Evolutionary conservation across 2,329 filamentous ascomycete species (phyloP).

Genomic region (Aspergillus cejpii): DNA sequence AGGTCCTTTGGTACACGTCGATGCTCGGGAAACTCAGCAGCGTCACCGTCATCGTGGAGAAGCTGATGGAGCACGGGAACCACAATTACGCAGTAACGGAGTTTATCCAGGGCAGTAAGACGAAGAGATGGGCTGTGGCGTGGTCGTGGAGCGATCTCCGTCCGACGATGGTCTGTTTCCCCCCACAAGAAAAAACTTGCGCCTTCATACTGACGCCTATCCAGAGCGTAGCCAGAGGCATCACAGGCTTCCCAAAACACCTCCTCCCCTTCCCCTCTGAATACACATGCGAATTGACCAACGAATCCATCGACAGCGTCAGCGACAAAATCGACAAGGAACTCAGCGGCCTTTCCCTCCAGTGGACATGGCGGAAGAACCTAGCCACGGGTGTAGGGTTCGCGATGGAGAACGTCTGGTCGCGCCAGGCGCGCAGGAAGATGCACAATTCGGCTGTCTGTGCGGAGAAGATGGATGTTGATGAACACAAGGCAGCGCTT

Average conservation of each 20-base stretch:
- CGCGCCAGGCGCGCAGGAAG: constrained; percentile 62
- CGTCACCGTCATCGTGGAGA: constrained; percentile 54
- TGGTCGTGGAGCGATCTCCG: constrained; percentile 74
- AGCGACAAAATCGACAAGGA: constrained; percentile 42
- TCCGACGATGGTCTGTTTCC: constrained; percentile 49
- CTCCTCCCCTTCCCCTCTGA: constrained; percentile 49
- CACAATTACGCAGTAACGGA: constrained; percentile 76
- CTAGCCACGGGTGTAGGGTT: constrained; percentile 55
- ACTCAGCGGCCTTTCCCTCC: constrained; percentile 52
- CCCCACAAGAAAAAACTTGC: not conserved
- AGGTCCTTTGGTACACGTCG: constrained; percentile 78
- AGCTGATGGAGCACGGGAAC: constrained; percentile 52
- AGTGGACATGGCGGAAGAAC: constrained; percentile 58
- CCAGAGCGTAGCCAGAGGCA: constrained; percentile 32
- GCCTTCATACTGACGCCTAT: constrained; percentile 3
- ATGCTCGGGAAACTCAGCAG: constrained; percentile 83
- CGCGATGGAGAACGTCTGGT: constrained; percentile 67
- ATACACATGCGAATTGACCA: constrained; percentile 39
- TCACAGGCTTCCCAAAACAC: constrained; percentile 44
- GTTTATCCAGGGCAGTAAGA: constrained; percentile 70
- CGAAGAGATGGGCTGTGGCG: constrained; percentile 75
- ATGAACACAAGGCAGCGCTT: constrained; percentile 42
- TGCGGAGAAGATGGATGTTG: constrained; percentile 28
- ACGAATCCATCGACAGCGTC: constrained; percentile 25
- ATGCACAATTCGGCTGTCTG: constrained; percentile 26